phyloP scores from a whole-genome alignment of 306 rosid species.

The Hippophae rhamnoides region DNA sequence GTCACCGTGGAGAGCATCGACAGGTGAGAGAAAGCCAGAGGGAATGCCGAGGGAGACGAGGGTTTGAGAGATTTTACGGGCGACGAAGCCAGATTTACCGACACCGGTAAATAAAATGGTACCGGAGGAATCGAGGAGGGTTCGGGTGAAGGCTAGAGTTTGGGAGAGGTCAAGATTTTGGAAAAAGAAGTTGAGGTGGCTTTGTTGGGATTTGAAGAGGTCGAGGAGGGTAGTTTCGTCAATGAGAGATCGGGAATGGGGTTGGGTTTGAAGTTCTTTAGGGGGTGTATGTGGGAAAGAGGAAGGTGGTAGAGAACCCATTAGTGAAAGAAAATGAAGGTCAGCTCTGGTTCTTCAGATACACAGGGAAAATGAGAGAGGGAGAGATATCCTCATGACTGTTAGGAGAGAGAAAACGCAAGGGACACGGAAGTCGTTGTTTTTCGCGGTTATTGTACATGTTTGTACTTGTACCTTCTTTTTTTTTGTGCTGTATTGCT shows the following conservation, averaged over 20 bases:
- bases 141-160: conserved; percentile 65
- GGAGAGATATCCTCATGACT: neutral
- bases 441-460: neutral
- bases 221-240: conserved; percentile 44
- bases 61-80: conserved; percentile 89
- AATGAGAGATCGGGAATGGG: conserved; percentile 18
- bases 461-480: no score
- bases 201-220: conserved; percentile 83
- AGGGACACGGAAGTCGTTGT: neutral
- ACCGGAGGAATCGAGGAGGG: conserved; percentile 60
- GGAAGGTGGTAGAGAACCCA: conserved; percentile 40
- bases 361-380: neutral
- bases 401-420: neutral
- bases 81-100: conserved; percentile 96
- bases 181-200: conserved; percentile 94
- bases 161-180: conserved; percentile 66
- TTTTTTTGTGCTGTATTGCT: neutral
- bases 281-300: neutral
- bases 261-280: conserved; percentile 9
- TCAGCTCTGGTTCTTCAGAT: neutral
- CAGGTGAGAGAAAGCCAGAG: conserved; percentile 74
- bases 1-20: conserved; percentile 97
- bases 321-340: neutral
- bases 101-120: conserved; percentile 89
- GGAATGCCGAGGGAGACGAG: conserved; percentile 84